A percentile compares a stretch with the other conserved stretches of the same genome.
These are phyloP conservation scores for Solanum hybrid DNA, from an alignment of 305 asterid species.

Conservation along the genomic window DNA sequence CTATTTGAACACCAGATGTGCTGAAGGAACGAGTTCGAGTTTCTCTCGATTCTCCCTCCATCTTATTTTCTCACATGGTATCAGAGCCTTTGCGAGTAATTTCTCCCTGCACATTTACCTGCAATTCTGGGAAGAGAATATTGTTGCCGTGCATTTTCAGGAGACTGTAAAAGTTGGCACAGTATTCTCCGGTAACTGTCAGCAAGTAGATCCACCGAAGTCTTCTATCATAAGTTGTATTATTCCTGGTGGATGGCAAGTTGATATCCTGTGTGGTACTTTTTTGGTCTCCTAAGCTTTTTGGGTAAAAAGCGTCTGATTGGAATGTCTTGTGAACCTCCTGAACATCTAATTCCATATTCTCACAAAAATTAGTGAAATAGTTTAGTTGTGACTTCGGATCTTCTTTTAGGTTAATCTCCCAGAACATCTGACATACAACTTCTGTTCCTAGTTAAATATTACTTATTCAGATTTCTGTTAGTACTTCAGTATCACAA, in stretches of 20 bases:
- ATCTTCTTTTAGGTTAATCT: not conserved
- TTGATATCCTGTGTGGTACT: not conserved
- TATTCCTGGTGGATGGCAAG: not conserved
- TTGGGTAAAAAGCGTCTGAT: not conserved
- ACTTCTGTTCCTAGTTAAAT: not conserved
- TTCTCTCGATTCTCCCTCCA: not conserved
- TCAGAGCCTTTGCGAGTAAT: not conserved
- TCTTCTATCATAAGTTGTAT: not conserved
- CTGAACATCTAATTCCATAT: not conserved
- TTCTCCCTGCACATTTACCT: not conserved
- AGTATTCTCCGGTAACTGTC: not conserved
- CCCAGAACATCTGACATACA: not conserved
- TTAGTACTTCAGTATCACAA: not conserved
- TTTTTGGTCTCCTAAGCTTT: not conserved
- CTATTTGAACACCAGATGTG: not conserved
- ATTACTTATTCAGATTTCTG: not conserved
- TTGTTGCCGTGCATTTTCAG: not conserved
- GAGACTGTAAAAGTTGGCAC: not conserved
- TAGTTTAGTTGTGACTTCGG: not conserved
- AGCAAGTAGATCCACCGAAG: not conserved
- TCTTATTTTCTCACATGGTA: not conserved
- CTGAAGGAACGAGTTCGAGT: not conserved
- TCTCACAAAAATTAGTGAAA: not conserved
- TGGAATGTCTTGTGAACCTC: not conserved
- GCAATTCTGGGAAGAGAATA: not conserved